Percentiles rank a stretch among this genome's conserved stretches.
Evolutionary conservation across 805 yeast genomes (phyloP).

Genomic region (Blastobotrys terrestris): DNA sequence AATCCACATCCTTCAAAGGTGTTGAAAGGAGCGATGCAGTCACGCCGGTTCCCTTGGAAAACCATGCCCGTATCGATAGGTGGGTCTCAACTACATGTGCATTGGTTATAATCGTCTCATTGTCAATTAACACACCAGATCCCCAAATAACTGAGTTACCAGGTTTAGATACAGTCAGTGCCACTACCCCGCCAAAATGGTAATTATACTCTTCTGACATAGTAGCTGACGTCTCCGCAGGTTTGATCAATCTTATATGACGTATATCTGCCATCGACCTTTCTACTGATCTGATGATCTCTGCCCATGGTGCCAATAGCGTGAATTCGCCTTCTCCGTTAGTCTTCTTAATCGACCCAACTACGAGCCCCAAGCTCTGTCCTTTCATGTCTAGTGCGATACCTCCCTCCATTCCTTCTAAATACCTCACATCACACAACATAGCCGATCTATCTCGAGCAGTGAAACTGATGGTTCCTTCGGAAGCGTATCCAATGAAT

Average conservation of each 20-base stretch:
- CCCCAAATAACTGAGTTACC: conserved; percentile 31
- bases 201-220: background rate
- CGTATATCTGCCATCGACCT: background rate
- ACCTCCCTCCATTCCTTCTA: conserved; percentile 36
- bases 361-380: conserved; percentile 24
- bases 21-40: conserved; percentile 13
- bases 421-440: conserved; percentile 27
- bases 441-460: conserved; percentile 8
- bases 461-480: conserved; percentile 24
- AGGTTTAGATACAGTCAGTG: conserved; percentile 9
- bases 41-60: conserved; percentile 7
- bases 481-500: conserved; percentile 26
- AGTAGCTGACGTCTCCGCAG: background rate
- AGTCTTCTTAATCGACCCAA: conserved; percentile 23
- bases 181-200: conserved; percentile 12
- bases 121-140: conserved; percentile 30
- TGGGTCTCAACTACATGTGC: conserved; percentile 26
- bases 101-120: conserved; percentile 28
- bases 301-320: conserved; percentile 27
- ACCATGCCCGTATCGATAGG: conserved; percentile 8
- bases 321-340: conserved; percentile 30
- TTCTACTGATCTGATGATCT: conserved; percentile 10
- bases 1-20: conserved; percentile 29
- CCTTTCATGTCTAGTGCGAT: conserved; percentile 2
- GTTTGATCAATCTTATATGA: background rate